Conservation (phyloP, 257 asterid species). For the Scutellaria galericulata region DNA sequence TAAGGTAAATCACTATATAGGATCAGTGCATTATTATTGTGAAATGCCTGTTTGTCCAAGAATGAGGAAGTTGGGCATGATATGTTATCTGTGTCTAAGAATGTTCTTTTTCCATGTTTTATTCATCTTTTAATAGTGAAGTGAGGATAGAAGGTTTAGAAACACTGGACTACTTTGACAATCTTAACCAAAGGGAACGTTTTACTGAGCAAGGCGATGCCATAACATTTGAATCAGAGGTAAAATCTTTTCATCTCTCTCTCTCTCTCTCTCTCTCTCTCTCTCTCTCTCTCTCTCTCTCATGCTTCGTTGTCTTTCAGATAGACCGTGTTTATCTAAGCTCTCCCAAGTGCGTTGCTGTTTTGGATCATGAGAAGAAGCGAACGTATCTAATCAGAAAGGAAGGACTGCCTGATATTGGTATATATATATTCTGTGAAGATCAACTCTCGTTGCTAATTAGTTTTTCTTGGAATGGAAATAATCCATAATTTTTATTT, state of each 20-base stretch:
- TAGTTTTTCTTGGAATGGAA: too few species aligned
- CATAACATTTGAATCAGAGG: slow-evolving; percentile 95
- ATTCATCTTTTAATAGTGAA: slow-evolving; percentile 57
- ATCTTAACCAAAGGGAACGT: slow-evolving; percentile 73
- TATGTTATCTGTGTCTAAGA: too few species aligned
- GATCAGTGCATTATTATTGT: background rate
- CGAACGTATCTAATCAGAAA: slow-evolving; percentile 80
- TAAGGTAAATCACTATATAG: slow-evolving; percentile 54
- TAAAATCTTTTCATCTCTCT: slow-evolving; percentile 17
- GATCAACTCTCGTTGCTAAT: background rate
- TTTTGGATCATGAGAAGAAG: slow-evolving; percentile 89
- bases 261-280: too few species aligned
- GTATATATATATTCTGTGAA: slow-evolving; percentile 41
- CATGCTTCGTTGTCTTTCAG: slow-evolving; percentile 43
- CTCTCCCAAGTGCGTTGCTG: slow-evolving; percentile 70
- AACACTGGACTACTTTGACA: slow-evolving; percentile 90
- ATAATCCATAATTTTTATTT: background rate
- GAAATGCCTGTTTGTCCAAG: too few species aligned
- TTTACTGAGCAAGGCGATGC: slow-evolving; percentile 98
- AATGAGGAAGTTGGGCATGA: too few species aligned
- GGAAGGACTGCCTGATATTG: slow-evolving; percentile 88
- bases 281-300: too few species aligned
- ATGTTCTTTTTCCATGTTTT: background rate
- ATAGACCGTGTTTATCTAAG: slow-evolving; percentile 84
- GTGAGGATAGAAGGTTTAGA: slow-evolving; percentile 94